phyloP scores from a whole-genome alignment of 345 rosid genomes.

The Hibiscus syriacus region DNA sequence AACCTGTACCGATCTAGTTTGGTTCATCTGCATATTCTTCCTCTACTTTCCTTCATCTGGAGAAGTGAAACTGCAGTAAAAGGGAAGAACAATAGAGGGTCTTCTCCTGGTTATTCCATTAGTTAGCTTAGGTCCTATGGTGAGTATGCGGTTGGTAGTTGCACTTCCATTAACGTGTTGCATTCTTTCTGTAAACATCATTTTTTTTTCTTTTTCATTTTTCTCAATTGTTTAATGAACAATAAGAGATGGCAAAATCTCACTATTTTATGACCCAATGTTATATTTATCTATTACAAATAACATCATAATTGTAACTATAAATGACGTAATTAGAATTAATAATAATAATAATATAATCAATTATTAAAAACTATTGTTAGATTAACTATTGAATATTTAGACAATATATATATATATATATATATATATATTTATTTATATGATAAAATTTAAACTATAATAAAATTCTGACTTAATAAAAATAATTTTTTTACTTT shows the following conservation, averaged over 20 bases:
- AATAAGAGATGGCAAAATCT: too few species aligned
- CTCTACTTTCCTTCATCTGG: constrained; percentile 17
- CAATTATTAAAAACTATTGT: too few species aligned
- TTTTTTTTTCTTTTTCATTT: neutral
- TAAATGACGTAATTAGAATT: too few species aligned
- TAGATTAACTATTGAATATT: too few species aligned
- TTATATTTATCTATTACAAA: neutral
- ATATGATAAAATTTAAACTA: too few species aligned
- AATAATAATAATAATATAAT: too few species aligned
- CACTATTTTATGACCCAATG: too few species aligned
- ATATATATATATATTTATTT: too few species aligned
- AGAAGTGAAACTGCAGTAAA: constrained; percentile 24
- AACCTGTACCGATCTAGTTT: neutral
- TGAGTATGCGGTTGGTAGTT: neutral
- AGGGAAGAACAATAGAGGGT: constrained; percentile 23
- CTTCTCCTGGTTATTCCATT: constrained; percentile 16
- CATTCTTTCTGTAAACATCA: neutral
- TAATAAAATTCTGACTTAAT: too few species aligned
- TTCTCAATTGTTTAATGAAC: too few species aligned
- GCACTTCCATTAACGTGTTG: neutral
- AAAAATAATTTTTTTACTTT: too few species aligned
- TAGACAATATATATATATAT: too few species aligned
- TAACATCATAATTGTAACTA: neutral
- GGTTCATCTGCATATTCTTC: constrained; percentile 10
- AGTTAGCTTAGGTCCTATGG: constrained; percentile 15